Percentiles rank a stretch among this genome's conserved stretches.
These are phyloP conservation scores for Tetrapisispora iriomotensis DNA, from an alignment of 805 yeast species.

Conservation along the genomic window DNA sequence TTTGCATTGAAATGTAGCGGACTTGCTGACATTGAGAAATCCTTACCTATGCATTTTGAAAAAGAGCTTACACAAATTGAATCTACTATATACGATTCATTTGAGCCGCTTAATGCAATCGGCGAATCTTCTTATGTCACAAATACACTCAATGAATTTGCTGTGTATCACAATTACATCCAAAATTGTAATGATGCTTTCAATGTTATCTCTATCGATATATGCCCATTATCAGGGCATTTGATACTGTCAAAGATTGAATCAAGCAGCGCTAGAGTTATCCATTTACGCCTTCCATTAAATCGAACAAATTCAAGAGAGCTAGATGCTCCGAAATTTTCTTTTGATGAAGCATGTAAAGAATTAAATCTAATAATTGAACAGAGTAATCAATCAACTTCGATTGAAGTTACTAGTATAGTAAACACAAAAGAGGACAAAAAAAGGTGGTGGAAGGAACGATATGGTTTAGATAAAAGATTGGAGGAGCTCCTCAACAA, in stretches of 20 bases:
- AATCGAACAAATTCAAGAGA: conserved; percentile 39
- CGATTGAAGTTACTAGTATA: conserved; percentile 39
- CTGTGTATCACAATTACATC: conserved; percentile 4
- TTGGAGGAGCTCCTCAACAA: conserved; percentile 43
- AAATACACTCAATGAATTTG: not conserved
- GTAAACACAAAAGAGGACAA: conserved; percentile 52
- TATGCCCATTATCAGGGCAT: conserved; percentile 48
- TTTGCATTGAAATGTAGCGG: conserved; percentile 3
- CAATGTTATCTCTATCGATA: conserved; percentile 45
- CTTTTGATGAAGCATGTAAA: conserved; percentile 37
- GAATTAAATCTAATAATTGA: conserved; percentile 45
- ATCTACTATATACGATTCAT: conserved; percentile 8
- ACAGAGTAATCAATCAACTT: conserved; percentile 54
- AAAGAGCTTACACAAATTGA: conserved; percentile 12
- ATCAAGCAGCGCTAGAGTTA: conserved; percentile 29
- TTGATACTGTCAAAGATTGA: conserved; percentile 43
- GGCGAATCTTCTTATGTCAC: not conserved
- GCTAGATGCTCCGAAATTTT: conserved; percentile 33
- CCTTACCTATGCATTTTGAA: conserved; percentile 19
- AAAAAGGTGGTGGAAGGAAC: conserved; percentile 65
- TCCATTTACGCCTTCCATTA: conserved; percentile 50
- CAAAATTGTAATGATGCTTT: conserved; percentile 5
- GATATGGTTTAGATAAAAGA: conserved; percentile 52
- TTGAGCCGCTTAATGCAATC: conserved; percentile 6
- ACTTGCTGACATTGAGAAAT: conserved; percentile 15